Percentiles rank a stretch among this genome's conserved stretches.
phyloP scores from a whole-genome alignment of 1,284 basidiomycete genomes.

The Naganishia sp. region DNA sequence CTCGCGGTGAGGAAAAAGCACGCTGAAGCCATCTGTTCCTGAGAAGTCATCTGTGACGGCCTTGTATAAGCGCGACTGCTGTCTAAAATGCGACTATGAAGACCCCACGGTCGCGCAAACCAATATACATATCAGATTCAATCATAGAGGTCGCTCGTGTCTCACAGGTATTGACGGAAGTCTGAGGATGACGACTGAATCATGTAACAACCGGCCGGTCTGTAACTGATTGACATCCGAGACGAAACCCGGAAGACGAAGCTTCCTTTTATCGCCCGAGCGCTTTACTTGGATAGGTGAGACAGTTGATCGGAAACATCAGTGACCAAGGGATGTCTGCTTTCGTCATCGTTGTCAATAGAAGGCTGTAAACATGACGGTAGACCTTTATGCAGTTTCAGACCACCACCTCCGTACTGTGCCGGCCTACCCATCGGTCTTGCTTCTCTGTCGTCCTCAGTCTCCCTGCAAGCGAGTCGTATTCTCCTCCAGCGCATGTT shows the following conservation, averaged over 20 bases:
- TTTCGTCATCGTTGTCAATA: neutral
- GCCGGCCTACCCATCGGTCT: too few relatives aligned
- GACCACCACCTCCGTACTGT: too few relatives aligned
- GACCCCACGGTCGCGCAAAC: too few relatives aligned
- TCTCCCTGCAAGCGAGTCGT: too few relatives aligned
- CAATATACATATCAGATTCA: neutral
- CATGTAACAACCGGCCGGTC: neutral
- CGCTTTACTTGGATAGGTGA: conserved; percentile 5
- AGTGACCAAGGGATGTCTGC: neutral
- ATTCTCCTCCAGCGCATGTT: too few relatives aligned
- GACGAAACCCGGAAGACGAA: conserved; percentile 3
- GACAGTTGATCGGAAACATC: conserved; percentile 1
- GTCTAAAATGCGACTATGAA: too few relatives aligned
- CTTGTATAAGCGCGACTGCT: too few relatives aligned
- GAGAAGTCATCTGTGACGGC: too few relatives aligned
- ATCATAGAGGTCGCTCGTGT: neutral
- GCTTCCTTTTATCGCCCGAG: conserved; percentile 1
- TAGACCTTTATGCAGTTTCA: too few relatives aligned
- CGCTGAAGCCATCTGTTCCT: too few relatives aligned
- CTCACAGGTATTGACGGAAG: neutral
- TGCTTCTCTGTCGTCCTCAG: too few relatives aligned
- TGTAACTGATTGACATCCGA: neutral
- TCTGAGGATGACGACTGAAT: neutral
- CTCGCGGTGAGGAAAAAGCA: too few relatives aligned
- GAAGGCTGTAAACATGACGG: neutral